phyloP scores from a whole-genome alignment of 2,329 filamentous ascomycete genomes.

The Diaporthe nobilis region DNA sequence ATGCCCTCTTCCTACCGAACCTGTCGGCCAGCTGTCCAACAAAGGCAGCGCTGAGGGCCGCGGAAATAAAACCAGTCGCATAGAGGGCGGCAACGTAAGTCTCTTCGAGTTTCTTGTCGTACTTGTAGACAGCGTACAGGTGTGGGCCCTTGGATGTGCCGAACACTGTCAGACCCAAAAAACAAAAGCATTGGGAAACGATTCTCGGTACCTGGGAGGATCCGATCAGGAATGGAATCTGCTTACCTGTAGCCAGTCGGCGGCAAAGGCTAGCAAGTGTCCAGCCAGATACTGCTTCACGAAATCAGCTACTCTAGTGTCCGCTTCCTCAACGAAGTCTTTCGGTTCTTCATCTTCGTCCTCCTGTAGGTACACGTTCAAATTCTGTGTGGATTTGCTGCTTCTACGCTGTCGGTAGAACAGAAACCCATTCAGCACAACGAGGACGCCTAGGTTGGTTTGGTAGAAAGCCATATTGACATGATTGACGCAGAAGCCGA shows the following conservation, averaged over 20 bases:
- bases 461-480: background rate
- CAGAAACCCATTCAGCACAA: background rate
- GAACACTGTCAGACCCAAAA: background rate
- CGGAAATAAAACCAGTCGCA: conserved; percentile 63
- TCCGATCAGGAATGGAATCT: background rate
- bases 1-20: conserved; percentile 53
- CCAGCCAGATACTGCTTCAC: conserved; percentile 9
- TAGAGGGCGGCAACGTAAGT: conserved; percentile 60
- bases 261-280: conserved; percentile 48
- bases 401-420: background rate
- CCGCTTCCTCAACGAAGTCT: background rate
- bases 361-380: background rate
- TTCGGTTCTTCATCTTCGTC: background rate
- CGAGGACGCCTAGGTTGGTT: background rate
- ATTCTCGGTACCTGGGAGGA: too few species aligned
- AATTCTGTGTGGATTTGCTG: background rate
- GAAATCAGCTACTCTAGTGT: conserved; percentile 43
- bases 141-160: conserved; percentile 56
- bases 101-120: conserved; percentile 62
- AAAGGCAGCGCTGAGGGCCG: conserved; percentile 60
- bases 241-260: conserved; percentile 53
- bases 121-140: conserved; percentile 67
- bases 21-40: conserved; percentile 57
- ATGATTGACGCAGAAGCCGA: background rate
- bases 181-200: background rate